A percentile compares a stretch with the other conserved stretches of the same genome.
phyloP scores from a whole-genome alignment of 2,329 filamentous ascomycete genomes.

The Aspergillus neoniger region DNA sequence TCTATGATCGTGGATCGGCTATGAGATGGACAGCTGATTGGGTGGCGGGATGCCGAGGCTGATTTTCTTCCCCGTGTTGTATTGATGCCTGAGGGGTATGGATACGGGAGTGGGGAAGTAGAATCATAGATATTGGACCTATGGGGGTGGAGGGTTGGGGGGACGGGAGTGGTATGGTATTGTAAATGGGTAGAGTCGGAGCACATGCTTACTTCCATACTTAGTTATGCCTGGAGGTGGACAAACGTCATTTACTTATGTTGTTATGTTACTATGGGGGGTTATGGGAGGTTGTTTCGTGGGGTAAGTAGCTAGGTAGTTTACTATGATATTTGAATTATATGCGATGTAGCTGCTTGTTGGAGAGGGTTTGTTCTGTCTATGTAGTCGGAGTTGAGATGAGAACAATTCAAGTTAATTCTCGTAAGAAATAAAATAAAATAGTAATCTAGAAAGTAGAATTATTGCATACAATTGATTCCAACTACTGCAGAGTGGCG shows the following conservation, averaged over 20 bases:
- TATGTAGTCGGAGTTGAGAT: background rate
- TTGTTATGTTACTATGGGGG: too few species aligned
- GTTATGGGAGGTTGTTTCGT: too few species aligned
- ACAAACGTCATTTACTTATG: slow-evolving; percentile 14
- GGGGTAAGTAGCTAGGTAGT: too few species aligned
- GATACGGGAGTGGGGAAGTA: background rate
- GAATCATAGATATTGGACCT: too few species aligned
- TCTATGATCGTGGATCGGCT: background rate
- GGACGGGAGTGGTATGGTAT: slow-evolving; percentile 10
- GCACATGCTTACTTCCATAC: background rate
- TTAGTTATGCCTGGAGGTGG: slow-evolving; percentile 13
- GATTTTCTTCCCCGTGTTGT: background rate
- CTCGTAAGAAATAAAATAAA: too few species aligned
- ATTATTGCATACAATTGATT: background rate
- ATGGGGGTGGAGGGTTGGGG: background rate
- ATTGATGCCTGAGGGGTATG: slow-evolving; percentile 3
- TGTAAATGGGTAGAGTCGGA: background rate
- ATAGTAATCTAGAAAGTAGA: background rate
- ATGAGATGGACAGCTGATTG: background rate
- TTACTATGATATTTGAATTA: too few species aligned
- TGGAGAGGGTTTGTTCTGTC: too few species aligned
- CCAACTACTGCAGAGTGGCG: slow-evolving; percentile 6
- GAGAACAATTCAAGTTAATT: too few species aligned
- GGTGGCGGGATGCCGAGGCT: slow-evolving; percentile 9
- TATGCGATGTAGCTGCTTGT: too few species aligned